Evolutionary conservation across 2,329 filamentous ascomycete genomes (phyloP).

Genomic region (Cladosporium sp.): DNA sequence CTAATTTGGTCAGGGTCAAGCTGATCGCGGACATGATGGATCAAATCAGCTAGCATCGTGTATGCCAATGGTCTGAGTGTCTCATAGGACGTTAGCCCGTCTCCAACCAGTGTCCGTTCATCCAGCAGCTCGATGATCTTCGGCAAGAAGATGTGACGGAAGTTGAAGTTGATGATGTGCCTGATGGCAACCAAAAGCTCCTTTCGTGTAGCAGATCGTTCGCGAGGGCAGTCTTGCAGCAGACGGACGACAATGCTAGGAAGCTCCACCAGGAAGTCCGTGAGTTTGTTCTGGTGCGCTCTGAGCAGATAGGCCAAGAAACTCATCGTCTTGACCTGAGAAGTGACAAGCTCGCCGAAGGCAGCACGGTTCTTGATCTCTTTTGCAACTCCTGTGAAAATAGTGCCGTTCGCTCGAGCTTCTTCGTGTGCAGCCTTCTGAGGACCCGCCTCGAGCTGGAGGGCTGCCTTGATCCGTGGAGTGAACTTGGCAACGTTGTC

Average conservation of each 20-base stretch:
- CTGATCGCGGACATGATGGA: conserved; percentile 93
- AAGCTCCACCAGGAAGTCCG: conserved; percentile 81
- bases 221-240: conserved; percentile 88
- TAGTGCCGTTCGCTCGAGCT: conserved; percentile 72
- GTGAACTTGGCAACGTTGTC: conserved; percentile 90
- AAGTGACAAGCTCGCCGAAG: conserved; percentile 96
- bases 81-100: conserved; percentile 94
- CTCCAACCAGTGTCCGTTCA: conserved; percentile 89
- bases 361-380: conserved; percentile 91
- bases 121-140: conserved; percentile 96
- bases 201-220: conserved; percentile 91
- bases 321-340: conserved; percentile 99
- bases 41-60: conserved; percentile 96
- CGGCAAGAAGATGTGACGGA: conserved; percentile 86
- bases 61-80: conserved; percentile 94
- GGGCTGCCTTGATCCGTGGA: conserved; percentile 85
- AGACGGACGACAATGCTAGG: conserved; percentile 88
- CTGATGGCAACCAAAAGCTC: conserved; percentile 94
- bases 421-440: conserved; percentile 90
- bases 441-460: conserved; percentile 85
- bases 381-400: conserved; percentile 90
- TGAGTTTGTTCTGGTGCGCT: conserved; percentile 81
- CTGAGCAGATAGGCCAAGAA: conserved; percentile 91
- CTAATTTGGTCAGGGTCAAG: conserved; percentile 87
- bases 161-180: conserved; percentile 99